These are phyloP conservation scores for Taiozyma sp. DNA, from an alignment of 1,139 yeast genomes.

Conservation along the genomic window DNA sequence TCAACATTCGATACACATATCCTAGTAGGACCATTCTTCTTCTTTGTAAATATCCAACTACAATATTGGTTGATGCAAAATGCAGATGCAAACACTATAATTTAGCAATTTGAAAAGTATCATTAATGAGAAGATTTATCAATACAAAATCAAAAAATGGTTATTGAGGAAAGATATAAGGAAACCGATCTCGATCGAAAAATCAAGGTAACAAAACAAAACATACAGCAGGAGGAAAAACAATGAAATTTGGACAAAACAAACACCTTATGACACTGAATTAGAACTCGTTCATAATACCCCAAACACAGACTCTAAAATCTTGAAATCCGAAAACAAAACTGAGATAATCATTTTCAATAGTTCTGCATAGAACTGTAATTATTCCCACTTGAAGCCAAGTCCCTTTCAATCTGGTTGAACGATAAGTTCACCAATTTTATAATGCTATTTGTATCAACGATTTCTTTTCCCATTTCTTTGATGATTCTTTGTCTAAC, in stretches of 20 bases:
- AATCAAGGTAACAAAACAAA: background rate
- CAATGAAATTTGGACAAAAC: background rate
- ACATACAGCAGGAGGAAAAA: background rate
- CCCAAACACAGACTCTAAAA: background rate
- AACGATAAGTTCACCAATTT: constrained; percentile 18
- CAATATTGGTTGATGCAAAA: background rate
- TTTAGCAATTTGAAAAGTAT: background rate
- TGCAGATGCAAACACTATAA: background rate
- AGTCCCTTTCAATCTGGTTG: constrained; percentile 18
- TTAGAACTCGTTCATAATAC: background rate
- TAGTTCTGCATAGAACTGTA: background rate
- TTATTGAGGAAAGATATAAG: background rate
- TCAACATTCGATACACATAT: no score
- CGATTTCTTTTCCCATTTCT: constrained; percentile 13
- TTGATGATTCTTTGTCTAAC: constrained; percentile 13
- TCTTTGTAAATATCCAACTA: background rate
- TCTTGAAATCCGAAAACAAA: no score
- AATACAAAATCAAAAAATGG: background rate
- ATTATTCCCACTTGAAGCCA: constrained; percentile 1
- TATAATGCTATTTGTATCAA: constrained; percentile 7
- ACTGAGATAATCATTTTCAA: background rate
- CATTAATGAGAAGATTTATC: background rate
- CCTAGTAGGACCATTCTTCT: background rate
- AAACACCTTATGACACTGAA: background rate
- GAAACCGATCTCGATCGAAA: background rate